Evolutionary conservation across 805 yeast genomes (phyloP), one percentile per base, ranked within the genome.

Genomic region (Candida easanensis): DNA sequence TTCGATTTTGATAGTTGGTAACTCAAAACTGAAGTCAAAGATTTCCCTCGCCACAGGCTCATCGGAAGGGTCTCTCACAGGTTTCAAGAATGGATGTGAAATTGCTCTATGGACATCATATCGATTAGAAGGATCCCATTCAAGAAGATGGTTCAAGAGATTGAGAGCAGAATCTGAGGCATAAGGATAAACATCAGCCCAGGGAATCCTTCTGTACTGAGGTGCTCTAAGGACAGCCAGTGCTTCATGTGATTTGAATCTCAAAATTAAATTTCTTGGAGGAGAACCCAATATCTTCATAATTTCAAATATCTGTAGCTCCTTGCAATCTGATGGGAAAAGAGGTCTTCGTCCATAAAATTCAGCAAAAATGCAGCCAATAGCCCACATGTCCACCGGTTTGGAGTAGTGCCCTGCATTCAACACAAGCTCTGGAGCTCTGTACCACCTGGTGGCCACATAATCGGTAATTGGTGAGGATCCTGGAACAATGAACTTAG

Each of bases 391-490:
- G 61, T 90, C 98, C 36, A 90, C 84, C 3, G 78, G 71, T 44
- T 84, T 84, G 4, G 80, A 74, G 57, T 88, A 88, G 15, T 53
- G 56, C 39, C 70, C 73, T 44, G 75, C 71, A 10, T 85, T 74
- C 26, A 89, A 63, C 34, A 90, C 77, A 37, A 90, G 70, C 57
- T 90, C 98, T 0, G 98, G 98, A 0, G 97, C 97, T 35, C 98
- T 71, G 57, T 90, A 90, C 96, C 97, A 90, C 45, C 97, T 68
- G 0, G 97, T 90, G 0, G 97, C 97, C 19, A 90, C 97, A 58
- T 90, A 90, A 53, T 80, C 82, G 10, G 95, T 86, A 21, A 86
- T 85, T n/a, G n/a, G n/a, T n/a, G n/a, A n/a, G n/a, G n/a, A n/a
- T n/a, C n/a, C n/a, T n/a, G n/a, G n/a, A n/a, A n/a, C n/a, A n/a